phyloP scores from a whole-genome alignment of 2,329 filamentous ascomycete species.

The Cyphellophora attinorum region DNA sequence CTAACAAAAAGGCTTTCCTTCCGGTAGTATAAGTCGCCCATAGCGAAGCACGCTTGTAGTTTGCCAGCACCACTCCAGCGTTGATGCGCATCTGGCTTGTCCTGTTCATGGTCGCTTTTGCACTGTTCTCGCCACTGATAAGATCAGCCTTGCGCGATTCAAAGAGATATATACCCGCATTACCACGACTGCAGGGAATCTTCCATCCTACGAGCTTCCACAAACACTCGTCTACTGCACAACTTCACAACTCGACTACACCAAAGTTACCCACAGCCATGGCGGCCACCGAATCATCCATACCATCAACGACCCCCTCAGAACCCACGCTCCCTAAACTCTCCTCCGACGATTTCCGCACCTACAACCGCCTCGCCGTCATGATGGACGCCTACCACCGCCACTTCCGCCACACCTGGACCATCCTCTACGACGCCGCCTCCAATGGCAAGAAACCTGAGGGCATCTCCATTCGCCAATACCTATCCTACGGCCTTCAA shows the following conservation, averaged over 20 bases:
- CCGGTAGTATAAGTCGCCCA: no score
- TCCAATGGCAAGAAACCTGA: conserved; percentile 48
- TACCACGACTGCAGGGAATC: no score
- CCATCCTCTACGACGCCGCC: conserved; percentile 58
- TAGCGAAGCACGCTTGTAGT: conserved; percentile 5
- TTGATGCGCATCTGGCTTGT: conserved; percentile 6
- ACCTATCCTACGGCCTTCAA: conserved; percentile 57
- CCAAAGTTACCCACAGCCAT: background rate
- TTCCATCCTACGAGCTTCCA: no score
- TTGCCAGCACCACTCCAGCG: conserved; percentile 7
- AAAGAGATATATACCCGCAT: no score
- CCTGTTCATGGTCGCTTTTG: conserved; percentile 4
- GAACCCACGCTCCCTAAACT: conserved; percentile 48
- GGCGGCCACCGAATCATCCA: background rate
- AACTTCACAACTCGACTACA: conserved; percentile 3
- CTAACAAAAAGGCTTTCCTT: no score
- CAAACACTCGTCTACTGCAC: conserved; percentile 1
- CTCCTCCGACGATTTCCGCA: conserved; percentile 54
- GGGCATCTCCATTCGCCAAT: conserved; percentile 57
- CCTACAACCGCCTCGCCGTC: conserved; percentile 19
- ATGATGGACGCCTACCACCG: conserved; percentile 57
- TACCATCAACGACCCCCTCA: background rate
- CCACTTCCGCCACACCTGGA: conserved; percentile 68
- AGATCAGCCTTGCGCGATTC: background rate
- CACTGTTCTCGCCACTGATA: conserved; percentile 1